Evolutionary conservation across 2,329 filamentous ascomycete species (phyloP), one percentile per base, ranked within the genome.

Genomic region (Exserohilum rostratum): DNA sequence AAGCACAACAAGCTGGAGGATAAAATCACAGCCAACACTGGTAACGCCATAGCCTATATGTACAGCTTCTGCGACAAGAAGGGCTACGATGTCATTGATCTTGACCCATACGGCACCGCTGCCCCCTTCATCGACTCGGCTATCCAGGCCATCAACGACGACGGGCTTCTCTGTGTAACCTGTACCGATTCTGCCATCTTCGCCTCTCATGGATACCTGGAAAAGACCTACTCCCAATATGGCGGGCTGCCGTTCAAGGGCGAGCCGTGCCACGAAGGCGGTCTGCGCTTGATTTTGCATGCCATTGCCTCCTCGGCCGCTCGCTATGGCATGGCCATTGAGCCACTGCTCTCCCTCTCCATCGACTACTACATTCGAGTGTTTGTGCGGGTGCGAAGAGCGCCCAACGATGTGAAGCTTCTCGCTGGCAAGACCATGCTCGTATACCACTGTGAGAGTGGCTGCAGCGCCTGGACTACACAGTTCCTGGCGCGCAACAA

Each of bases 161-260:
- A 93, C 1, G 95, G 95, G 3, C 81, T 99, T 34, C 83, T 99
- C 4, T 97, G 93, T 72, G 90, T 99, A 5, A 99, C 95, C 1
- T 99, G 95, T 76, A 99, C 95, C 0, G 95, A 99, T 74, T 93
- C 93, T 9, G 92, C 90, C 9, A 91, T 99, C 2, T 99, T 93
- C 84, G 93, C 93, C 1, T 96, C 93, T 0, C 90, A 91, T 64
- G 91, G 93, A 51, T 99, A 98, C 70, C 87, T 90, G 2, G 95
- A 99, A 74, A 99, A 99, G 80, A 86, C 91, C 3, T 99, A 88
- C 73, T 88, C 93, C 1, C 81, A 96, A n/a, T 99, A 99, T 69
- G 95, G 95, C 3, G 95, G 95, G 30, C 80, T 93, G 13, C 91
- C 95, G 0, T 78, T 93, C 56, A 96, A 96, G 77, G 93, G 92